These are phyloP conservation scores for Microsporum ferrugineum DNA, from an alignment of 2,329 filamentous ascomycete genomes.

Conservation along the genomic window DNA sequence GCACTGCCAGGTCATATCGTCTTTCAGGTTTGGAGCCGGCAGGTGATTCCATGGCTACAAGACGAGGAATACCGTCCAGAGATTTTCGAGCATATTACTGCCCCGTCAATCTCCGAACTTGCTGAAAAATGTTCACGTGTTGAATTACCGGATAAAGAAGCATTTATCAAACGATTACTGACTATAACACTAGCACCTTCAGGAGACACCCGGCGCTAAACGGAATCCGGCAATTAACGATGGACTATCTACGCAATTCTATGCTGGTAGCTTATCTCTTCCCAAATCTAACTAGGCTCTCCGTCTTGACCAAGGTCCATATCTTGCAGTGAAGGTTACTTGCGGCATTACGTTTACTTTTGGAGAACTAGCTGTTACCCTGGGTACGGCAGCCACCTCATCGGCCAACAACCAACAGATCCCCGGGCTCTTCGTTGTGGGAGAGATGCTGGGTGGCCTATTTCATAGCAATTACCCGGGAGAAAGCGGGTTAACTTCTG, in stretches of 20 bases:
- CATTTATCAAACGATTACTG: conserved; percentile 43
- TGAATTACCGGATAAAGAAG: conserved; percentile 38
- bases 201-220: conserved; percentile 35
- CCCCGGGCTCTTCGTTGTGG: conserved; percentile 47
- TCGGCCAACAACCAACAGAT: conserved; percentile 37
- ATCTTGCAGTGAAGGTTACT: conserved; percentile 52
- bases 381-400: conserved; percentile 44
- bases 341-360: conserved; percentile 60
- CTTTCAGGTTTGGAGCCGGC: conserved; percentile 54
- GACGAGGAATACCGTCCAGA: conserved; percentile 52
- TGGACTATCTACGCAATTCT: conserved; percentile 49
- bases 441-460: conserved; percentile 56
- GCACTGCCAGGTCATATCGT: conserved; percentile 47
- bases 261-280: conserved; percentile 32
- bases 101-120: conserved; percentile 43
- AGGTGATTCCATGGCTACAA: conserved; percentile 43
- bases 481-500: conserved; percentile 50
- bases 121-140: conserved; percentile 38
- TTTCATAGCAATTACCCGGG: conserved; percentile 55
- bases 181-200: conserved; percentile 44
- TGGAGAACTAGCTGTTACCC: conserved; percentile 49
- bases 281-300: conserved; percentile 58
- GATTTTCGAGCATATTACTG: conserved; percentile 44
- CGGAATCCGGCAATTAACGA: conserved; percentile 54
- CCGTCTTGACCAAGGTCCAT: conserved; percentile 46